Base-by-base conservation (phyloP, 108 stramenopile species). In the Aurantiochytrium sp. region DNA sequence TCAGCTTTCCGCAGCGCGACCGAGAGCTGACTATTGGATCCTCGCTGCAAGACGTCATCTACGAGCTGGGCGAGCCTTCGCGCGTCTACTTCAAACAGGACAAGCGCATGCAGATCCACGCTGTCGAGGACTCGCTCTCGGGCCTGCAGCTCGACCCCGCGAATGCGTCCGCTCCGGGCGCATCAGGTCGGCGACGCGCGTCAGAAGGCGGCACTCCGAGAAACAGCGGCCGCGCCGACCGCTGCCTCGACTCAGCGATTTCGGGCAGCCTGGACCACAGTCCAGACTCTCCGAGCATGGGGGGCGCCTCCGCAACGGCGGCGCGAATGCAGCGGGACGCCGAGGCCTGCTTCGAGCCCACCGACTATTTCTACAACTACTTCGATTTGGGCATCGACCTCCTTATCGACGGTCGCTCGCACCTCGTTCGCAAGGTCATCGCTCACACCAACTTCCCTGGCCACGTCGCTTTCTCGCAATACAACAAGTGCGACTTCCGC, bases 321-420 rank as follows among this genome's bases (percentile, higher is more conserved):
- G 59, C 59, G 34, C 59, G 59, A 15, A 65, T 65, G 59, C 42
- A 81, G 45, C 73, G 73, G 6, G 73, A 81, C 2, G 42, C 73
- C 8, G 42, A 81, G 2, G 73, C 73, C 27, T 81, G 73, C 39
- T 81, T 81, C 32, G 42, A 81, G 73, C 73, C 73, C 39, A 48
- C 39, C 6, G 73, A 81, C 73, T 81, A 81, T n/a, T 81, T 81
- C 24, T 81, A 39, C 1, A 81, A 81, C 73, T 81, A 81, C 73
- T 81, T 81, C 32, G 73, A 24, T 24, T 24, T 81, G 10, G 73
- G 73, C 17, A 12, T 81, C 8, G 73, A 81, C 73, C n/a, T 81
- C n/a, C 73, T 81, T 12, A 81, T 81, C 1, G 73, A 81, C 24
- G 73, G 73, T 6, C 21, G n/a, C 39, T 30, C 73, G 2, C 73